A percentile compares a stretch with the other conserved stretches of the same genome.
These are phyloP conservation scores for Elongisporangium prolatum DNA, from an alignment of 352 stramenopile species.

Conservation along the genomic window DNA sequence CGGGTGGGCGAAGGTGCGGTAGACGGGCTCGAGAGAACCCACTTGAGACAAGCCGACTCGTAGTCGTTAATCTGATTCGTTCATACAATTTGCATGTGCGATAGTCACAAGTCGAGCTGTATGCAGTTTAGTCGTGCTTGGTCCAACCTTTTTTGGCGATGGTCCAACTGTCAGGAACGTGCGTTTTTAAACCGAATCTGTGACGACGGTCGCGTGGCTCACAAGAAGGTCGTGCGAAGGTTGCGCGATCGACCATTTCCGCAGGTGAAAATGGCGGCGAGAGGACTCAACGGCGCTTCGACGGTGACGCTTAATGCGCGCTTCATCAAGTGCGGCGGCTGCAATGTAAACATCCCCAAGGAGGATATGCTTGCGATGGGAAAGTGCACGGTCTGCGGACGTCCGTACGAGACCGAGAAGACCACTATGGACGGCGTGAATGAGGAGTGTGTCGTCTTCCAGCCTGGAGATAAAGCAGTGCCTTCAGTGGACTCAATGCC, in stretches of 20 bases:
- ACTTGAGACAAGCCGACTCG: neutral
- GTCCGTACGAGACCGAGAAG: constrained; percentile 28
- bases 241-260: constrained; percentile 6
- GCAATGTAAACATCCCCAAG: constrained; percentile 76
- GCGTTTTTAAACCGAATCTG: constrained; percentile 1
- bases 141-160: neutral
- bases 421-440: constrained; percentile 17
- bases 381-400: constrained; percentile 54
- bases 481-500: neutral
- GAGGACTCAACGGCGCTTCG: constrained; percentile 49
- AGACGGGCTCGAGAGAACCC: neutral
- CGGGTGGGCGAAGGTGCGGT: constrained; percentile 7
- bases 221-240: constrained; percentile 14
- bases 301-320: constrained; percentile 61
- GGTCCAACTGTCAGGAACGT: neutral
- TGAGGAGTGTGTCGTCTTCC: constrained; percentile 41
- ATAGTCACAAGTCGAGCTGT: neutral
- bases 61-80: neutral
- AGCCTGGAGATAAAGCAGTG: constrained; percentile 6
- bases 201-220: constrained; percentile 2
- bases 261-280: constrained; percentile 22
- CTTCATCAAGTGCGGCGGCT: constrained; percentile 76
- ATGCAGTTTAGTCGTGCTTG: neutral
- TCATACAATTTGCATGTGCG: neutral
- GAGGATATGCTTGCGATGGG: constrained; percentile 63